Conservation (phyloP, 2,329 filamentous ascomycete species). For the Ophiostoma himal-ulmi region DNA sequence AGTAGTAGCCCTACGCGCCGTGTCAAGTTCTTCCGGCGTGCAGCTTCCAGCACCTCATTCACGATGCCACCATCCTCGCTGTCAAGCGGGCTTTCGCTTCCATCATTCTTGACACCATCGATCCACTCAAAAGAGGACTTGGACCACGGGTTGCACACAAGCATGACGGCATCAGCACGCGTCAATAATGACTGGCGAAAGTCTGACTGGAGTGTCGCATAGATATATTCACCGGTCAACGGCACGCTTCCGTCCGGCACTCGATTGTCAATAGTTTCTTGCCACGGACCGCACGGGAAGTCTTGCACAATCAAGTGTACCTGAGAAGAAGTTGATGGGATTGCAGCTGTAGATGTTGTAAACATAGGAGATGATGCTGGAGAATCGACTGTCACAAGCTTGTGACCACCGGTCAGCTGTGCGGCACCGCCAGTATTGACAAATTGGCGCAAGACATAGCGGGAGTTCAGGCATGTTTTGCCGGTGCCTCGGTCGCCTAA, state of each 20-base stretch:
- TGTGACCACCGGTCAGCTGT: constrained; percentile 13
- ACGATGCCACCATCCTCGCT: constrained; percentile 3
- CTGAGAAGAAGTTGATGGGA: background rate
- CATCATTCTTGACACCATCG: background rate
- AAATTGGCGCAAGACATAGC: constrained; percentile 13
- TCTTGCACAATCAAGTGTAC: constrained; percentile 10
- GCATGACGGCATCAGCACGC: constrained; percentile 15
- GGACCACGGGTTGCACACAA: constrained; percentile 17
- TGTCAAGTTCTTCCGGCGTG: constrained; percentile 12
- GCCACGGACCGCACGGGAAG: constrained; percentile 12
- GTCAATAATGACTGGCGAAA: constrained; percentile 4
- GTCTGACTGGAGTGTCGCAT: constrained; percentile 11
- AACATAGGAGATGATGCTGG: background rate
- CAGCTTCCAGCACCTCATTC: constrained; percentile 10
- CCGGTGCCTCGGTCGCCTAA: constrained; percentile 11
- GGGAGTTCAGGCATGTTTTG: constrained; percentile 14
- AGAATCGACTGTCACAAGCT: constrained; percentile 9
- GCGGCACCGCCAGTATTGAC: constrained; percentile 5
- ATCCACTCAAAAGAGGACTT: constrained; percentile 13
- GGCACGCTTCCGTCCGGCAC: background rate
- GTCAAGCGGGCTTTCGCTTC: background rate
- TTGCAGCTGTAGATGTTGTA: background rate
- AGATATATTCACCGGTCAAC: constrained; percentile 6
- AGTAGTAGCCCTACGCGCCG: constrained; percentile 6
- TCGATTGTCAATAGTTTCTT: constrained; percentile 4